Base-by-base conservation (phyloP, 345 rosid species). In the Dipteronia sinensis region DNA sequence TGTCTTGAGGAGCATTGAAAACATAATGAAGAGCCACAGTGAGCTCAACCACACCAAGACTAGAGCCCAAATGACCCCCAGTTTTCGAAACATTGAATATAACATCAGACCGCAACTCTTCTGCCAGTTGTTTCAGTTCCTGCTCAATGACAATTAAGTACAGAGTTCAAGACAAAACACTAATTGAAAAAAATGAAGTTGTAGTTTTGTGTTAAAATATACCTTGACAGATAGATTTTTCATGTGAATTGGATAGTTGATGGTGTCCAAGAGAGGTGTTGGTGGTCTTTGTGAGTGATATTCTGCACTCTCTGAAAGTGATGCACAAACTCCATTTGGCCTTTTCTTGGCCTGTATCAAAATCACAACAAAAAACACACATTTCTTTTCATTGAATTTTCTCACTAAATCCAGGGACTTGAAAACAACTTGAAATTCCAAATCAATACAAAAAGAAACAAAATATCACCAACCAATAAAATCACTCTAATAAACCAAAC, bases 21-120 rank as follows among this genome's bases (percentile, higher is more conserved):
- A 96, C 95, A 85, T 87, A 92, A 82, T 96, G 99, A 87, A 96
- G 97, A 79, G 97, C 97, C 74, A 96, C 98, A 25, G 98, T 96
- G 47, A 96, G 97, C 89, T 96, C 99, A 72, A 96, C 97, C 65
- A 96, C 98, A 79, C 99, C 99, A 80, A 96, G 98, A 82, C 97
- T 94, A 1, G 99, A 94, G 27, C 99, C 99, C 25, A 94, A 81
- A 77, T 94, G 99, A 69, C 99, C 99, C 76, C 99, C 98, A 9
- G 98, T 96, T 83, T 89, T 92, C 0, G 99, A 96, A 51, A 96
- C 98, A 67, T 88, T 91, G 75, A 93, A 93, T 80, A 96, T 88
- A 76, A 96, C 98, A 78, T 96, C 99, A 0, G 97, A 92, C 77
- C 98, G 84, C 85, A 96, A 71, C 87, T 96, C 97, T 34, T 93